These are phyloP conservation scores for Cercospora sojina DNA, from an alignment of 2,329 filamentous ascomycete genomes.

Conservation along the genomic window DNA sequence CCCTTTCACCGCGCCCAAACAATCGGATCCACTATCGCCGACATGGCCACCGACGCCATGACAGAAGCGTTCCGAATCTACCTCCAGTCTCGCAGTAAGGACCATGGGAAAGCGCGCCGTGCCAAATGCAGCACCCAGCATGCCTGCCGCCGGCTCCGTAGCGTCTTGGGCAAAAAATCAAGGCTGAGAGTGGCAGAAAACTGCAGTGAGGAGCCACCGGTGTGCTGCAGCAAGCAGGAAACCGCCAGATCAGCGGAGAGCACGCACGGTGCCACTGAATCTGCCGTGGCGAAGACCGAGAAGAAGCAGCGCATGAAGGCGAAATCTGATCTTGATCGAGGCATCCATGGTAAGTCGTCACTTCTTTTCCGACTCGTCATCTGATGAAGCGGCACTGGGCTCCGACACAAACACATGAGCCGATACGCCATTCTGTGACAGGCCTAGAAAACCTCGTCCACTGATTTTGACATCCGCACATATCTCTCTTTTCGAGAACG, in stretches of 20 bases:
- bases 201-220: constrained; percentile 14
- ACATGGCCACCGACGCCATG: constrained; percentile 27
- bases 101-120: constrained; percentile 2
- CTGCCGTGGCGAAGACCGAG: constrained; percentile 17
- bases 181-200: not conserved
- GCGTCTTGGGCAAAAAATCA: not conserved
- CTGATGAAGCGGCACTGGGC: constrained; percentile 44
- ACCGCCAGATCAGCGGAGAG: not conserved
- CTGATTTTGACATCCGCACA: constrained; percentile 33
- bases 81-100: constrained; percentile 21
- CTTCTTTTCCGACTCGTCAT: constrained; percentile 9
- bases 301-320: constrained; percentile 27
- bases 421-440: constrained; percentile 43
- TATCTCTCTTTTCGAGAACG: not conserved
- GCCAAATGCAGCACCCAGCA: constrained; percentile 22
- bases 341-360: constrained; percentile 15
- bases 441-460: constrained; percentile 49
- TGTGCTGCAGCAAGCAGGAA: constrained; percentile 17
- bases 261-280: not conserved
- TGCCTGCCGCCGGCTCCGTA: constrained; percentile 15
- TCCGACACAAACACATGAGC: constrained; percentile 38
- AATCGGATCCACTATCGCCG: constrained; percentile 28
- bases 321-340: constrained; percentile 16
- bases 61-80: constrained; percentile 21
- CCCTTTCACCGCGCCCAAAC: constrained; percentile 29